Percentiles rank a stretch among this genome's conserved stretches.
phyloP scores from a whole-genome alignment of 1,284 basidiomycete species.

The Hemileia vastatrix region DNA sequence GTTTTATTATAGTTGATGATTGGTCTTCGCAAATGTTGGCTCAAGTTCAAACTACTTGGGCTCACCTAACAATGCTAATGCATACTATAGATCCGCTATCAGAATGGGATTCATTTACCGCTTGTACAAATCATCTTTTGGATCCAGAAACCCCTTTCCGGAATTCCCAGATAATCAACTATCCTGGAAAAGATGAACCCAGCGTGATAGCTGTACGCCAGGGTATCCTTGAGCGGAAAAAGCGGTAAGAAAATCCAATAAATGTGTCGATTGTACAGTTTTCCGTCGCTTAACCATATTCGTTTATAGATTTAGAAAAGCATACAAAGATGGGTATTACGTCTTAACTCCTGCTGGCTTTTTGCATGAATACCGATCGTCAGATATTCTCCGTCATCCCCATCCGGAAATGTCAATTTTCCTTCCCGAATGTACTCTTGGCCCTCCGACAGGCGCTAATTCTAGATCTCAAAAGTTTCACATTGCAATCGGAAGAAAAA shows the following conservation, averaged over 20 bases:
- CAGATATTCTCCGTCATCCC: conserved; percentile 40
- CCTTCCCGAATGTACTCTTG: conserved; percentile 45
- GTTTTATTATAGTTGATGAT: too few relatives aligned
- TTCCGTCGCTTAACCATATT: neutral
- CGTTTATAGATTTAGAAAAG: neutral
- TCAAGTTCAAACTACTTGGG: conserved; percentile 74
- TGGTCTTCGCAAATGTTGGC: too few relatives aligned
- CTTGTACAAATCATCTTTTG: conserved; percentile 84
- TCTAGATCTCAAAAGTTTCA: conserved; percentile 45
- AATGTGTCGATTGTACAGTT: conserved; percentile 44
- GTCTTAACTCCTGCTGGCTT: conserved; percentile 92
- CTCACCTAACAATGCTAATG: conserved; percentile 66
- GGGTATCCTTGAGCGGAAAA: conserved; percentile 90
- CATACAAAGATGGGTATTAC: conserved; percentile 63
- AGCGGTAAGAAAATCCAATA: conserved; percentile 85
- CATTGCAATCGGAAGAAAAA: conserved; percentile 32
- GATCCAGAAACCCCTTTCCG: conserved; percentile 82
- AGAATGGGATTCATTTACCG: conserved; percentile 97
- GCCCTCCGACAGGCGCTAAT: conserved; percentile 41
- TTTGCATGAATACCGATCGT: conserved; percentile 51
- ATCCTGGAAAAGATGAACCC: conserved; percentile 89
- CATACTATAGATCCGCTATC: conserved; percentile 74
- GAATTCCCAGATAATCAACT: conserved; percentile 57
- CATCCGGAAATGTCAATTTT: conserved; percentile 42
- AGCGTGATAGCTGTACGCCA: conserved; percentile 78